Conservation (phyloP, 441 rosid species). For the Croton setiger region DNA sequence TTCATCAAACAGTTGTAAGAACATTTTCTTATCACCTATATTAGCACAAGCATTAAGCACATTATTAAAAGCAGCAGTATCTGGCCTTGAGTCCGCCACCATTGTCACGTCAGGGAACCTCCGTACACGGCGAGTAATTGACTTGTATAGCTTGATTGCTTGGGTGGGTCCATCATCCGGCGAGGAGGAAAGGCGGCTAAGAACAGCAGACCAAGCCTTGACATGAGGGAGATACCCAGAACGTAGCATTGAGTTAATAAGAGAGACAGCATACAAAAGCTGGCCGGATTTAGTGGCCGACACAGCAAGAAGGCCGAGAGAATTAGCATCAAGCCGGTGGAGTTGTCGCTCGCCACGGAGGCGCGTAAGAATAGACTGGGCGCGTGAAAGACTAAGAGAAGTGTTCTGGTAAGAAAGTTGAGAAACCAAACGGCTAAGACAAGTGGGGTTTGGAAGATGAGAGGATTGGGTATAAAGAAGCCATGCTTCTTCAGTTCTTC, state of each 20-base stretch:
- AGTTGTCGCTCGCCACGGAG: conserved; percentile 84
- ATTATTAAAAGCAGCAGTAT: conserved; percentile 78
- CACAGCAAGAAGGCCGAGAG: conserved; percentile 89
- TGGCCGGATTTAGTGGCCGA: conserved; percentile 77
- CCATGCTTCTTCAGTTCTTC: conserved; percentile 86
- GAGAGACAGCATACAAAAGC: conserved; percentile 61
- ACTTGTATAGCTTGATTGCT: conserved; percentile 56
- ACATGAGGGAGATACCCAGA: conserved; percentile 88
- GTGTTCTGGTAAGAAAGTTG: conserved; percentile 68
- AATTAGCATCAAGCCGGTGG: conserved; percentile 85
- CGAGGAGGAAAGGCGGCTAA: conserved; percentile 61
- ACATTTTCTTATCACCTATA: conserved; percentile 57
- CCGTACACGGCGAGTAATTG: conserved; percentile 50
- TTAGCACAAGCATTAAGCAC: conserved; percentile 93
- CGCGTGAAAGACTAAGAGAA: conserved; percentile 56
- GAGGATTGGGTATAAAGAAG: conserved; percentile 43
- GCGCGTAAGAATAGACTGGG: conserved; percentile 86
- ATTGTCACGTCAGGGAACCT: conserved; percentile 43
- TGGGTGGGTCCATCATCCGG: conserved; percentile 65
- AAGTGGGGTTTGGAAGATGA: conserved; percentile 70
- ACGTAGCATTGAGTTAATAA: conserved; percentile 83
- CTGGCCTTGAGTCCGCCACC: conserved; percentile 65
- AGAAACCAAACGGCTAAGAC: conserved; percentile 88
- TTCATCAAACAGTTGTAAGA: conserved; percentile 60
- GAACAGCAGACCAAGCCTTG: conserved; percentile 84